These are phyloP conservation scores for Alternaria longipes DNA, from an alignment of 2,329 filamentous ascomycete species.

Conservation along the genomic window DNA sequence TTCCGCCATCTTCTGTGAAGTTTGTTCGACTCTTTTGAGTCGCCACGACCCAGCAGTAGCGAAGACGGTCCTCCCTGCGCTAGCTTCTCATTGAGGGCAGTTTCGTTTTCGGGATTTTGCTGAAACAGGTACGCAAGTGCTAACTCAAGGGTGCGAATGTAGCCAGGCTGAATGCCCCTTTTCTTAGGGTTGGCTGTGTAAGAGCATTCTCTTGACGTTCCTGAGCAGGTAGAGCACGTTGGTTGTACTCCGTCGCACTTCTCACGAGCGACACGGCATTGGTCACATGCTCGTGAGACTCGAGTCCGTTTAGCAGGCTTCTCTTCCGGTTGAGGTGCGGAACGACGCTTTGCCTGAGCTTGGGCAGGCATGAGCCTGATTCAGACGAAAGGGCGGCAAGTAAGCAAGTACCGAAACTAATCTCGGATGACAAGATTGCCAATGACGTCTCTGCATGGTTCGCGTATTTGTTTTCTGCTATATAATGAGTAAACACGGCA, in stretches of 20 bases:
- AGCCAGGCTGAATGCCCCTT: constrained; percentile 80
- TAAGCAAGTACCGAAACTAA: constrained; percentile 7
- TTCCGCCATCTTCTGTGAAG: constrained; percentile 71
- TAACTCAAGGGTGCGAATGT: constrained; percentile 77
- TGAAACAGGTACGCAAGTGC: constrained; percentile 73
- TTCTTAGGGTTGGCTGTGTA: constrained; percentile 80
- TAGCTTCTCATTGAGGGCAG: constrained; percentile 65
- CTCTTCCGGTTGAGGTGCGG: constrained; percentile 28
- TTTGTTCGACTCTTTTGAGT: constrained; percentile 63
- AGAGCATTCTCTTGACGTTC: constrained; percentile 71
- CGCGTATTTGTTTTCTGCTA: constrained; percentile 6
- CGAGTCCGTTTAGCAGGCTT: constrained; percentile 63
- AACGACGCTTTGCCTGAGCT: constrained; percentile 37
- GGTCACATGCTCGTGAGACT: constrained; percentile 74
- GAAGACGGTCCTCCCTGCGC: constrained; percentile 58
- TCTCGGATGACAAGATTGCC: constrained; percentile 6
- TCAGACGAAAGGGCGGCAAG: constrained; percentile 1
- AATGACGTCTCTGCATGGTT: constrained; percentile 9
- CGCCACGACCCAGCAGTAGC: constrained; percentile 60
- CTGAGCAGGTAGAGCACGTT: constrained; percentile 71
- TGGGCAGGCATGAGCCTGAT: constrained; percentile 37
- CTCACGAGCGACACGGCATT: constrained; percentile 72
- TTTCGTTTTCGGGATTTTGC: constrained; percentile 67
- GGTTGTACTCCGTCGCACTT: constrained; percentile 77
- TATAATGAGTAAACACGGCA: constrained; percentile 7